Conservation (phyloP, 208 protist species). For the Crithidia mellificae region DNA sequence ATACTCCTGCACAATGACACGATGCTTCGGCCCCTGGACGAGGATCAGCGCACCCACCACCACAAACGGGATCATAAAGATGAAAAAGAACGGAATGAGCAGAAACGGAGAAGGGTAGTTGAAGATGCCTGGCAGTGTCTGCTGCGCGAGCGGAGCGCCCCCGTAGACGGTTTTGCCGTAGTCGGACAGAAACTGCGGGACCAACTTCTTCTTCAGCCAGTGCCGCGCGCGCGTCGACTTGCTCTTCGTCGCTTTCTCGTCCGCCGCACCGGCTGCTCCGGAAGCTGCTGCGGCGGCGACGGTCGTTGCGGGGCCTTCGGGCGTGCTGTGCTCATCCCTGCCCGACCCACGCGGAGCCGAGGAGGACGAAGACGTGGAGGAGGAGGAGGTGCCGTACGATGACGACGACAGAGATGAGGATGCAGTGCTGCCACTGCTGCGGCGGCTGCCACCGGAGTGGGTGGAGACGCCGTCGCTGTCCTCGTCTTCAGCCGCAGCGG, state of each 20-base stretch:
- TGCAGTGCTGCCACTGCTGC: constrained; percentile 1
- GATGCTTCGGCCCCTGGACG: constrained; percentile 28
- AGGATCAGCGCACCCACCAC: constrained; percentile 49
- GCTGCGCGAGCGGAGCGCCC: constrained; percentile 71
- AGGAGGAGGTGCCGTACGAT: not conserved
- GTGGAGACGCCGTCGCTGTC: no score
- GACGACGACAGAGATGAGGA: not conserved
- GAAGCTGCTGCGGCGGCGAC: not conserved
- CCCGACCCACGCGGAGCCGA: not conserved
- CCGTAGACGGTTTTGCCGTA: constrained; percentile 80
- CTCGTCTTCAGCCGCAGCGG: no score
- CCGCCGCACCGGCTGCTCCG: not conserved
- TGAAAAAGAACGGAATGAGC: constrained; percentile 55
- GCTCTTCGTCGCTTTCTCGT: constrained; percentile 8
- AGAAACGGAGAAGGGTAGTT: constrained; percentile 54
- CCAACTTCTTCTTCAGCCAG: constrained; percentile 31
- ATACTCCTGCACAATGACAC: constrained; percentile 53
- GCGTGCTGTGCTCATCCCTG: not conserved
- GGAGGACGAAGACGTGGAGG: not conserved
- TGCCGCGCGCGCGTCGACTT: not conserved
- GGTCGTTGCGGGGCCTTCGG: no score
- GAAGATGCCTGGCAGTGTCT: constrained; percentile 72
- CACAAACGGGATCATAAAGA: constrained; percentile 59
- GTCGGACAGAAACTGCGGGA: constrained; percentile 40
- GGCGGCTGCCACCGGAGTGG: no score